phyloP scores from a whole-genome alignment of 176 grass and related monocot species.

The Phoenix dactylifera region DNA sequence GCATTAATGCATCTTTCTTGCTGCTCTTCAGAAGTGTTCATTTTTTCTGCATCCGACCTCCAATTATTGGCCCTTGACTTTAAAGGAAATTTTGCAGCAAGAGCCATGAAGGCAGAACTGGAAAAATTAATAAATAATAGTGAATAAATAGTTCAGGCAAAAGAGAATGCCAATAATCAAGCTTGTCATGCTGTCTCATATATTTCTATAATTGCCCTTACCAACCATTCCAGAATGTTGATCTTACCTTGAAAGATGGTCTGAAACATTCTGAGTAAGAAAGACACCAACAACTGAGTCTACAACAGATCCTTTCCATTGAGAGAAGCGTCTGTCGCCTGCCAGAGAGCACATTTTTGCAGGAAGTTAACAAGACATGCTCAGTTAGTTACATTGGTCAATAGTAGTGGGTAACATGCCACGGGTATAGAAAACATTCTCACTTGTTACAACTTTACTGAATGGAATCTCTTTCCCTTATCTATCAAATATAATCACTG shows the following conservation, averaged over 20 bases:
- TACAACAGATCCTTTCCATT: slow-evolving; percentile 39
- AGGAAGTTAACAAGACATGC: too few relatives aligned
- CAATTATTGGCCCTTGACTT: slow-evolving; percentile 25
- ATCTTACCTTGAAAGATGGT: slow-evolving; percentile 37
- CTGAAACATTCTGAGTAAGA: slow-evolving; percentile 41
- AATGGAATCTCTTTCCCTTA: too few relatives aligned
- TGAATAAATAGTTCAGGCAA: too few relatives aligned
- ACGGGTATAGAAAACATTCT: too few relatives aligned
- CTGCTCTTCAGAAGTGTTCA: slow-evolving; percentile 14
- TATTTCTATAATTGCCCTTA: too few relatives aligned
- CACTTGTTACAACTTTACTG: too few relatives aligned
- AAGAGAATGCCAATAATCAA: too few relatives aligned
- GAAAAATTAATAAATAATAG: slow-evolving; percentile 11
- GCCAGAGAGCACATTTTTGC: background rate
- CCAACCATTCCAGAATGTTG: background rate
- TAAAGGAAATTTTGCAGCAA: slow-evolving; percentile 57
- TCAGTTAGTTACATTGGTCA: too few relatives aligned
- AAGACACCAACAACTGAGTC: slow-evolving; percentile 44
- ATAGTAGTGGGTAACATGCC: too few relatives aligned
- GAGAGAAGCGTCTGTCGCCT: slow-evolving; percentile 31
- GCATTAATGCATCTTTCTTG: slow-evolving; percentile 31
- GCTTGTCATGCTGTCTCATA: too few relatives aligned
- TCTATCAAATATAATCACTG: too few relatives aligned
- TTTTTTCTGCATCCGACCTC: slow-evolving; percentile 22
- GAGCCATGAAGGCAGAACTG: slow-evolving; percentile 79